Base-by-base conservation (phyloP, 2,329 filamentous ascomycete genomes). In the Paecilomyces sp. region DNA sequence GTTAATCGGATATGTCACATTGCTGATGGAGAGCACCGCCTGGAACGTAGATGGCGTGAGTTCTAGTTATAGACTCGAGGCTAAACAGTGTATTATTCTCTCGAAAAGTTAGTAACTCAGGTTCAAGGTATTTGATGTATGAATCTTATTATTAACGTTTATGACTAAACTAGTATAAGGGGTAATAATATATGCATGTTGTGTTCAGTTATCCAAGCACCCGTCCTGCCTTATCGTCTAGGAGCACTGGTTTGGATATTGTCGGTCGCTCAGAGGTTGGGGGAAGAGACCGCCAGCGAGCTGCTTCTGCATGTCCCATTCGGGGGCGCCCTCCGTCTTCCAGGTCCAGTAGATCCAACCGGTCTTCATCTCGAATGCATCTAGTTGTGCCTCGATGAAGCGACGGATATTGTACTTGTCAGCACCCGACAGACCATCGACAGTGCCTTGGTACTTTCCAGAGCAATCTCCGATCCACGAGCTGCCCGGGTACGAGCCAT, bases 391-490 rank as follows among this genome's bases (percentile, higher is more conserved):
- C 63, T 78, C 76, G 55, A 80, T 77, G 65, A 77, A 81, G 34
- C 73, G 73, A 50, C 76, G 72, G 3, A 74, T 71, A 55, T 76
- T 72, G 33, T 60, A 58, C 58, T 74, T 74, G n/a, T 77, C 72
- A 1, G 68, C 65, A 1, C 65, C 63, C 24, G 71, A 67, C 61
- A 82, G 73, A 1, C 62, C 71, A 1, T 72, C 68, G 74, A 85
- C 84, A 18, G 78, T 74, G 18, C 76, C 76, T 28, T 79, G 73
- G 65, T 77, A 76, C 64, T 80, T 82, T 62, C 74, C 79, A 3
- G 67, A 74, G 70, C 86, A 89, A 60, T 76, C 77, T n/a, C 84
- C 85, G 25, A 85, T 75, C 57, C 74, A 78, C 0, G 69, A 65
- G 55, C 76, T 81, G 33, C 74, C 79, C 0, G 76, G 69, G 64